phyloP scores from a whole-genome alignment of 1,139 yeast genomes.

The Scheffersomyces stambukii region DNA sequence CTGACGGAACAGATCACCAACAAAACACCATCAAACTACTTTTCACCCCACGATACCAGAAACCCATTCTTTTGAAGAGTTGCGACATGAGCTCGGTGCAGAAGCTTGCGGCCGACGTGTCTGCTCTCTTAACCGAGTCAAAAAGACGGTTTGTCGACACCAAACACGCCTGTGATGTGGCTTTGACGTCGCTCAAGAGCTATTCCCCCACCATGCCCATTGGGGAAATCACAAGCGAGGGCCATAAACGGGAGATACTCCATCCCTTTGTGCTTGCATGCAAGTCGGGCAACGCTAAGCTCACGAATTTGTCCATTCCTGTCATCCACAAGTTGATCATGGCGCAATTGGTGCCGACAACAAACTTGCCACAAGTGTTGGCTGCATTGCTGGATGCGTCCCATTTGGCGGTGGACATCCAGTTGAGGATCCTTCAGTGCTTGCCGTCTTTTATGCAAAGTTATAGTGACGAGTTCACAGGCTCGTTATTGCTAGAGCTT shows the following conservation, averaged over 20 bases:
- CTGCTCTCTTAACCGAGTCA: conserved; percentile 60
- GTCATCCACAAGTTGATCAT: conserved; percentile 59
- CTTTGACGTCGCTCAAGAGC: conserved; percentile 46
- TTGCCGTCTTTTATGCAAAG: conserved; percentile 70
- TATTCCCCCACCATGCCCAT: conserved; percentile 14
- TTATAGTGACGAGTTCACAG: conserved; percentile 55
- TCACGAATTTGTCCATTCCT: conserved; percentile 68
- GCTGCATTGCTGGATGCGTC: conserved; percentile 72
- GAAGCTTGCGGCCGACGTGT: conserved; percentile 53
- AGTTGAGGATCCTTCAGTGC: conserved; percentile 80
- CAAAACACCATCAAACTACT: conserved; percentile 1
- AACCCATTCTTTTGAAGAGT: background rate
- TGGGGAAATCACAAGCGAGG: conserved; percentile 19
- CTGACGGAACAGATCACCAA: background rate
- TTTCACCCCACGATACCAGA: background rate
- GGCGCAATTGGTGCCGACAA: conserved; percentile 44
- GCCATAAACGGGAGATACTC: conserved; percentile 49
- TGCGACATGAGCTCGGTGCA: conserved; percentile 33
- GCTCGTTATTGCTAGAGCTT: conserved; percentile 52
- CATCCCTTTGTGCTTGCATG: conserved; percentile 74
- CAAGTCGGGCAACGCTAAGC: conserved; percentile 68
- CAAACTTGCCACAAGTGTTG: conserved; percentile 50
- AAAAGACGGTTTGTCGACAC: conserved; percentile 68
- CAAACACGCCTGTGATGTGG: conserved; percentile 60
- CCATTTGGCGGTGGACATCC: conserved; percentile 75